These are phyloP conservation scores for Corymbia citriodora DNA, from an alignment of 441 rosid species.

Conservation along the genomic window DNA sequence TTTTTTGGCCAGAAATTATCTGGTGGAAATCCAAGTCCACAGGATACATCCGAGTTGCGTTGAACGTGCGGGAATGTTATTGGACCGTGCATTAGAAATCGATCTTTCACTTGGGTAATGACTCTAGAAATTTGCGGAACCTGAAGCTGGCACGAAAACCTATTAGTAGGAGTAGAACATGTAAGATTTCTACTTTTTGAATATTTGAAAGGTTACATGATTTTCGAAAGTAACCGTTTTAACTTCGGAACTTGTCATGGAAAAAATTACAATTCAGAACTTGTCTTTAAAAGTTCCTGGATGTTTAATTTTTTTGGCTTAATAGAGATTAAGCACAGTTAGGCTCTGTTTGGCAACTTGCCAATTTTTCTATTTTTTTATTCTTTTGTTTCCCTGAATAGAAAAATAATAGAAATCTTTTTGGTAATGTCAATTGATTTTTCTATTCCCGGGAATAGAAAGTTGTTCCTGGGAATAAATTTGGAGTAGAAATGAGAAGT, in stretches of 20 bases:
- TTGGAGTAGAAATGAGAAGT: too few relatives aligned
- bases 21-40: neutral
- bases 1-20: neutral
- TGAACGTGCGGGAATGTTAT: neutral
- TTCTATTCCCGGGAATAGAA: too few relatives aligned
- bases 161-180: neutral
- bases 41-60: neutral
- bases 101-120: neutral
- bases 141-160: neutral
- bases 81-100: neutral
- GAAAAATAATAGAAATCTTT: too few relatives aligned
- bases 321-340: neutral
- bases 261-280: neutral
- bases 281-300: neutral
- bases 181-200: neutral
- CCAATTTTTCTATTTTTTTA: too few relatives aligned
- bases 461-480: too few relatives aligned
- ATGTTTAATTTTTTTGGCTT: neutral
- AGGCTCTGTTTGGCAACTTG: too few relatives aligned
- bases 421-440: too few relatives aligned
- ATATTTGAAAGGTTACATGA: neutral
- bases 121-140: neutral
- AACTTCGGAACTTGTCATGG: neutral
- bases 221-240: neutral
- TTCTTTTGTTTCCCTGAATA: too few relatives aligned